Base-by-base conservation (phyloP, 1,139 yeast genomes). In the Hansenula sp. region DNA sequence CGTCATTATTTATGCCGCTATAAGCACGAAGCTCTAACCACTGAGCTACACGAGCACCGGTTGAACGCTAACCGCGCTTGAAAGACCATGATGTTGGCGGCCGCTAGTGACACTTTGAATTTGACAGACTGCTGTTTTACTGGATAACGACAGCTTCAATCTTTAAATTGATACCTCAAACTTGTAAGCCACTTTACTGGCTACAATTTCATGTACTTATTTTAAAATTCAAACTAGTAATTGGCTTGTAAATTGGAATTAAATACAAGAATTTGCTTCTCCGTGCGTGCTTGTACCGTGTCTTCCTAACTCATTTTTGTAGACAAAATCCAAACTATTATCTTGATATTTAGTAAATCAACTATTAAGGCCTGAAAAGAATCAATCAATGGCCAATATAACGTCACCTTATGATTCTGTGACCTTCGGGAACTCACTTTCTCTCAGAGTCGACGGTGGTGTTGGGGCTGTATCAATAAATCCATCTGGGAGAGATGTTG, bases 401-500 rank as follows among this genome's bases (percentile, higher is more conserved):
- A 37, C 42, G n/a, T 44, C 45, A 9, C 65, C 69, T 1, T 63
- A 51, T 43, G 56, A 57, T 24, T 64, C 82, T 17, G 60, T 73
- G 8, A 83, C 90, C 0, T 84, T 84, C 59, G 89, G 85, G n/a
- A 81, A 81, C 50, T 73, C 94, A 17, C 75, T 90, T 39, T 84
- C 94, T 48, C 64, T 92, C 39, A 68, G 95, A 37, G 96, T 92
- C 36, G 97, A 92, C 60, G 94, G 94, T 10, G 94, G 94, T 29
- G 86, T 88, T 41, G 94, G 95, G 16, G 95, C 98, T 12, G 88
- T 92, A 77, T 84, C 97, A 1, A 76, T 90, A 16, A 80, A 94
- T 35, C 97, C 98, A 11, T 82, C 84, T 41, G 96, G 97, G 3
- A 66, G 97, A 48, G 98, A 92, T 57, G 95, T 90, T 12, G 97